phyloP scores from a whole-genome alignment of 2,329 filamentous ascomycete genomes.

The Xylaria polymorpha region DNA sequence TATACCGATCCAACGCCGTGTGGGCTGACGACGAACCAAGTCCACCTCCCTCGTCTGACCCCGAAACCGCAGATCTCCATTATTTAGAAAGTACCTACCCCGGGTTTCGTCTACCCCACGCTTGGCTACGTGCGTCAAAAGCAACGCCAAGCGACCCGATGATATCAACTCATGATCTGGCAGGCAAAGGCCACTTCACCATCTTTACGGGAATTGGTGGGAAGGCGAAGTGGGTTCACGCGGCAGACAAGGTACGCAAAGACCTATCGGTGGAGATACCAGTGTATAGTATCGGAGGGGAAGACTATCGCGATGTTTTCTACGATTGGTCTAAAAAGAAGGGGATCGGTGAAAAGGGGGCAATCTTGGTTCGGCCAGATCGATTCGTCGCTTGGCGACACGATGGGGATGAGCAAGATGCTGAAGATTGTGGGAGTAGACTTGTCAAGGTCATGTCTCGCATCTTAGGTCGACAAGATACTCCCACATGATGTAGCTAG shows the following conservation, averaged over 20 bases:
- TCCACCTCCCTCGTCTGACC: constrained; percentile 24
- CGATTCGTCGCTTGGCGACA: constrained; percentile 35
- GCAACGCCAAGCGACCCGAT: constrained; percentile 28
- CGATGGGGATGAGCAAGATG: background rate
- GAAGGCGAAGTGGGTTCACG: constrained; percentile 26
- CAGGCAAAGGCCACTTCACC: constrained; percentile 32
- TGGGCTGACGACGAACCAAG: constrained; percentile 31
- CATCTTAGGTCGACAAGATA: constrained; percentile 21
- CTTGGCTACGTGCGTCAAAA: constrained; percentile 33
- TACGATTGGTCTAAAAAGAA: constrained; percentile 33
- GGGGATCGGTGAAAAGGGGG: constrained; percentile 22
- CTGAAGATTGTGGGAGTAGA: constrained; percentile 1
- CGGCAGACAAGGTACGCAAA: constrained; percentile 19
- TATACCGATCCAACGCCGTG: constrained; percentile 29
- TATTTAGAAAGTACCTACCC: constrained; percentile 36
- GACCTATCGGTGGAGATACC: constrained; percentile 21
- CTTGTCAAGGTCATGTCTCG: constrained; percentile 22
- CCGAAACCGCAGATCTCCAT: constrained; percentile 29
- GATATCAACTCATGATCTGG: constrained; percentile 38
- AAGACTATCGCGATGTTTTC: constrained; percentile 35
- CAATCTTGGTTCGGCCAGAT: constrained; percentile 33
- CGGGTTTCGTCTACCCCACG: constrained; percentile 35
- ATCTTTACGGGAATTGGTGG: constrained; percentile 35
- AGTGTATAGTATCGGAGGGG: constrained; percentile 36
- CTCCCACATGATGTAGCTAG: background rate